Conservation (phyloP, 768 basidiomycete genomes). For the Lactarius sanguifluus region DNA sequence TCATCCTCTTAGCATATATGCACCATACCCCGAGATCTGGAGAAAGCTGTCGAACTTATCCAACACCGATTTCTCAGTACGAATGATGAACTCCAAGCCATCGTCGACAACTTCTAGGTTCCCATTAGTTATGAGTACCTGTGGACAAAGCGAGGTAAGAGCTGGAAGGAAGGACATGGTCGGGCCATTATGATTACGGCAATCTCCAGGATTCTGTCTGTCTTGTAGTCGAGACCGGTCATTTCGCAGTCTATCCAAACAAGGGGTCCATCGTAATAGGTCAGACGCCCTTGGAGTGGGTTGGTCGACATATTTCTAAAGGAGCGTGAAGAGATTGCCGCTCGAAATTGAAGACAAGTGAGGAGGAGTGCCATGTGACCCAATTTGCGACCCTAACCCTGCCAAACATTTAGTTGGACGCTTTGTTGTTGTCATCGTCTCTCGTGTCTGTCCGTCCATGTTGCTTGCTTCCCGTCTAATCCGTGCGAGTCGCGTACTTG, state of each 20-base stretch:
- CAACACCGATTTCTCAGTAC: slow-evolving; percentile 63
- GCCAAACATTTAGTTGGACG: too few relatives aligned
- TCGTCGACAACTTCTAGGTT: slow-evolving; percentile 77
- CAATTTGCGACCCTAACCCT: slow-evolving; percentile 19
- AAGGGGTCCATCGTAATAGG: slow-evolving; percentile 58
- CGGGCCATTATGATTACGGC: slow-evolving; percentile 46
- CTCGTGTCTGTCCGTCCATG: slow-evolving; percentile 8
- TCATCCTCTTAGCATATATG: slow-evolving; percentile 6
- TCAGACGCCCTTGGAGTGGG: slow-evolving; percentile 8
- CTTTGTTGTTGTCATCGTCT: not conserved
- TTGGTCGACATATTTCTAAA: slow-evolving; percentile 15
- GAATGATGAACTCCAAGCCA: slow-evolving; percentile 75
- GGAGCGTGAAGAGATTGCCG: not conserved
- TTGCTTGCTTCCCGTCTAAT: slow-evolving; percentile 15
- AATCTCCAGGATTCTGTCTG: slow-evolving; percentile 77
- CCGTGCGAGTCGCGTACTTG: slow-evolving; percentile 10
- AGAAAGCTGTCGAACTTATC: slow-evolving; percentile 53
- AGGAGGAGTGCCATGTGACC: slow-evolving; percentile 10
- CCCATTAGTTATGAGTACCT: slow-evolving; percentile 89
- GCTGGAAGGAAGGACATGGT: not conserved
- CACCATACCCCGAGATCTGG: not conserved
- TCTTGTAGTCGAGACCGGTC: slow-evolving; percentile 69
- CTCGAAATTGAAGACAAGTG: not conserved
- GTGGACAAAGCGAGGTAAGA: slow-evolving; percentile 8
- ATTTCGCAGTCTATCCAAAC: slow-evolving; percentile 91